Evolutionary conservation across 1,284 basidiomycete genomes (phyloP).

Genomic region (Boletellus deceptivus): DNA sequence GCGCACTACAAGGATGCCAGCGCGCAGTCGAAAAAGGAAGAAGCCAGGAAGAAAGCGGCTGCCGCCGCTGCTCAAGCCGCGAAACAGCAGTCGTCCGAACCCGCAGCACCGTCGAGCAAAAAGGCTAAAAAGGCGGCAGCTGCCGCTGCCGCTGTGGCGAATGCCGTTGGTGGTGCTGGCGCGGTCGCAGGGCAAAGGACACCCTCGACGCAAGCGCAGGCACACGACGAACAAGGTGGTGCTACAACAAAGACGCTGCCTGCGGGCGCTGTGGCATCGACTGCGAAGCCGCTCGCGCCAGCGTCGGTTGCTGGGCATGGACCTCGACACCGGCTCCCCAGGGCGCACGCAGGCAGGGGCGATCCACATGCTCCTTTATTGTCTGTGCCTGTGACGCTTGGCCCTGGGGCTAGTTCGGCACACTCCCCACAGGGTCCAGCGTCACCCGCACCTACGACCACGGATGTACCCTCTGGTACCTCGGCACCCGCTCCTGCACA

Average conservation of each 20-base stretch:
- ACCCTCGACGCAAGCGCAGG: no score
- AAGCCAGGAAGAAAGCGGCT: slow-evolving; percentile 47
- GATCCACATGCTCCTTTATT: background rate
- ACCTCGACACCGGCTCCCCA: slow-evolving; percentile 15
- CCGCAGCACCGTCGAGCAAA: slow-evolving; percentile 29
- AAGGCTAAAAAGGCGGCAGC: slow-evolving; percentile 45
- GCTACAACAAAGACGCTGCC: slow-evolving; percentile 14
- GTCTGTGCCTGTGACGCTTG: background rate
- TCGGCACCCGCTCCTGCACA: no score
- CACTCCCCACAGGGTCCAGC: no score
- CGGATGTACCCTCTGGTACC: background rate
- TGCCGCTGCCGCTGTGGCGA: slow-evolving; percentile 16
- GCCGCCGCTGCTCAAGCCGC: slow-evolving; percentile 3
- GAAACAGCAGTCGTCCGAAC: slow-evolving; percentile 15
- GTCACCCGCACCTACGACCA: background rate
- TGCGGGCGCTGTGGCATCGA: slow-evolving; percentile 10
- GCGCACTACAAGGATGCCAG: slow-evolving; percentile 60
- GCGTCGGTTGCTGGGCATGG: slow-evolving; percentile 1
- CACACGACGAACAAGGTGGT: no score
- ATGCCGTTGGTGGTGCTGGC: background rate
- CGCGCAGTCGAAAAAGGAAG: slow-evolving; percentile 44
- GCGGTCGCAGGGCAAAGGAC: no score
- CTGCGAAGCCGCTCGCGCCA: slow-evolving; percentile 13
- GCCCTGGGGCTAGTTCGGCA: background rate
- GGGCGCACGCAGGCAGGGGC: slow-evolving; percentile 7